Evolutionary conservation across 2,329 filamentous ascomycete genomes (phyloP), one percentile per base, ranked within the genome.

Genomic region (Colletotrichum higginsianum): DNA sequence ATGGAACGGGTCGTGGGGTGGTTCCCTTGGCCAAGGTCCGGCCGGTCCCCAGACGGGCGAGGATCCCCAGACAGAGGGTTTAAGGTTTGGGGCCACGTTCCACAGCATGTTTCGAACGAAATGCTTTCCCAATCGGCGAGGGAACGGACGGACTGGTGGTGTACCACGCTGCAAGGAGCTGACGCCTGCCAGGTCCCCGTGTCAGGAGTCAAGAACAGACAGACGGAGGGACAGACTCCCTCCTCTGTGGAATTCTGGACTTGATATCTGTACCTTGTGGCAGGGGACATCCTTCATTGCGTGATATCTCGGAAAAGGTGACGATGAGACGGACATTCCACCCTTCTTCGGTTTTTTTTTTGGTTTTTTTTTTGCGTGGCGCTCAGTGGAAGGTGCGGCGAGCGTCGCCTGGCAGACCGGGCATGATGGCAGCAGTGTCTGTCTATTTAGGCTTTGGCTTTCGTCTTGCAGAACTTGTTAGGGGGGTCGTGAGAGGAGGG

Each of bases 51-150:
- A 44, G 53, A 55, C 38, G 18, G 16, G 15, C 30, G 47, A 63
- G 67, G 67, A 44, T 61, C 35, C 56, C 63, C 50, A 35, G 50
- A 57, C 30, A 35, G 50, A 40, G 21, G 30, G 15, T 44, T 61
- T 67, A 71, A 56, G 67, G 67, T 71, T 71, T 67, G 49, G 44
- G 47, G 55, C 64, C 64, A 71, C 64, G 64, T 71, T 71, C 67
- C 67, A 67, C 64, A 50, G 65, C 63, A 67, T 57, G 67, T 71
- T 71, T 71, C 67, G 67, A 71, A 57, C 63, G 63, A 67, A 44
- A 44, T 67, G 44, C 67, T 62, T 57, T 52, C 50, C 61, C 67
- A 67, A 66, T 67, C 30, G 30, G 9, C 30, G 30, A 35, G 21
- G 52, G n/a, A 42, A 26, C 47, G 30, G 55, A 30, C 52, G 15